phyloP scores from a whole-genome alignment of 2,329 filamentous ascomycete species.

The Curvularia verruculosa region DNA sequence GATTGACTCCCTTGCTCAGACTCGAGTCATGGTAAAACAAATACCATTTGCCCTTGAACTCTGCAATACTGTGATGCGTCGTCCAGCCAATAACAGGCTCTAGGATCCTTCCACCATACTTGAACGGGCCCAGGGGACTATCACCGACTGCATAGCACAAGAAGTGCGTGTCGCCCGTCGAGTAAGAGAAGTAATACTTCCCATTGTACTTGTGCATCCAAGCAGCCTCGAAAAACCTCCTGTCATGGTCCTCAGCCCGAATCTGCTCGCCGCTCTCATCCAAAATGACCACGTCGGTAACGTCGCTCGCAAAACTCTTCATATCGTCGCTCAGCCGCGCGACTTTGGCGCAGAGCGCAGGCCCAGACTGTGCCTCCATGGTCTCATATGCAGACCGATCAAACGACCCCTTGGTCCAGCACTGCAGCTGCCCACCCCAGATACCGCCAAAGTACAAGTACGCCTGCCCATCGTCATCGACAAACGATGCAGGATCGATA shows the following conservation, averaged over 20 bases:
- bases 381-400: slow-evolving; percentile 49
- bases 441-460: slow-evolving; percentile 80
- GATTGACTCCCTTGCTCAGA: slow-evolving; percentile 70
- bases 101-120: slow-evolving; percentile 71
- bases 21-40: slow-evolving; percentile 78
- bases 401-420: slow-evolving; percentile 69
- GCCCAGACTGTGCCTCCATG: slow-evolving; percentile 46
- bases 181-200: slow-evolving; percentile 78
- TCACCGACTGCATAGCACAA: slow-evolving; percentile 71
- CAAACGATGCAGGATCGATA: slow-evolving; percentile 78
- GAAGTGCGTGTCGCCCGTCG: slow-evolving; percentile 78
- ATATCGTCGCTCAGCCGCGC: slow-evolving; percentile 69
- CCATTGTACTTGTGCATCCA: slow-evolving; percentile 77
- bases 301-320: slow-evolving; percentile 62
- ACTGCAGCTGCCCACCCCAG: slow-evolving; percentile 82
- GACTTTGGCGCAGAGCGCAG: slow-evolving; percentile 70
- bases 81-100: slow-evolving; percentile 83
- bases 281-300: slow-evolving; percentile 68
- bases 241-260: slow-evolving; percentile 70
- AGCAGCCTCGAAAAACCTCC: slow-evolving; percentile 79
- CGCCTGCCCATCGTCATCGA: slow-evolving; percentile 69
- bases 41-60: slow-evolving; percentile 74
- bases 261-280: slow-evolving; percentile 63
- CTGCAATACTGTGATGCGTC: slow-evolving; percentile 79
- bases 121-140: slow-evolving; percentile 73